phyloP scores from a whole-genome alignment of 495 filamentous ascomycete species.

The Hypoxylon lienhwacheense region DNA sequence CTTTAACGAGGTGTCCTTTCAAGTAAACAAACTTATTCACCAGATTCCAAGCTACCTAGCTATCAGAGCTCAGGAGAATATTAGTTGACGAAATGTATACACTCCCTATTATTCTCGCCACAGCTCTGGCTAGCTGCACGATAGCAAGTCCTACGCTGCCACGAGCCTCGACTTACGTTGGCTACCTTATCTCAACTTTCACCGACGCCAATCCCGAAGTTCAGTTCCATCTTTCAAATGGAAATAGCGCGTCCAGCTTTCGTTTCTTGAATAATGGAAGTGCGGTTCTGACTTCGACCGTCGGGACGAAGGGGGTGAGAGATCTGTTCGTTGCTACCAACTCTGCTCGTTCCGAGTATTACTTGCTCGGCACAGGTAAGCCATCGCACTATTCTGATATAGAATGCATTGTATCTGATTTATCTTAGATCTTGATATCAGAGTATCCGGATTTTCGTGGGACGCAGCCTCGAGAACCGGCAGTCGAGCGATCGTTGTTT shows the following conservation, averaged over 20 bases:
- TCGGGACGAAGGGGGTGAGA: conserved; percentile 41
- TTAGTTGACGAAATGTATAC: conserved; percentile 6
- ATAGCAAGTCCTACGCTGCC: conserved; percentile 7
- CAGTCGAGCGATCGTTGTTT: conserved; percentile 41
- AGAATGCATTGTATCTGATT: neutral
- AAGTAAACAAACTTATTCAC: too few species aligned
- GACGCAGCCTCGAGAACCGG: conserved; percentile 42
- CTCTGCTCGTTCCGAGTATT: conserved; percentile 32
- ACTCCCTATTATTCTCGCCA: neutral
- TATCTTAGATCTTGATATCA: conserved; percentile 25
- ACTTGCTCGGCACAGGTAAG: conserved; percentile 28
- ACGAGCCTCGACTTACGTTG: conserved; percentile 31
- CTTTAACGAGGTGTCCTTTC: too few species aligned
- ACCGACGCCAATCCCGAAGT: conserved; percentile 40
- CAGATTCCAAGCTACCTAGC: too few species aligned
- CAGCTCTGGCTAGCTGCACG: conserved; percentile 6
- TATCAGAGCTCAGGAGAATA: neutral
- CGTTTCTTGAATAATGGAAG: conserved; percentile 40
- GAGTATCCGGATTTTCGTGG: conserved; percentile 37
- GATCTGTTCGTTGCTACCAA: conserved; percentile 42
- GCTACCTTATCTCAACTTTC: conserved; percentile 45
- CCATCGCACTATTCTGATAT: neutral
- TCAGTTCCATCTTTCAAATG: conserved; percentile 44
- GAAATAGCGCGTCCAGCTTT: conserved; percentile 39
- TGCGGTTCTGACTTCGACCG: conserved; percentile 41